Evolutionary conservation across 2,329 filamentous ascomycete species (phyloP).

Genomic region (Ophiostoma ulmi): DNA sequence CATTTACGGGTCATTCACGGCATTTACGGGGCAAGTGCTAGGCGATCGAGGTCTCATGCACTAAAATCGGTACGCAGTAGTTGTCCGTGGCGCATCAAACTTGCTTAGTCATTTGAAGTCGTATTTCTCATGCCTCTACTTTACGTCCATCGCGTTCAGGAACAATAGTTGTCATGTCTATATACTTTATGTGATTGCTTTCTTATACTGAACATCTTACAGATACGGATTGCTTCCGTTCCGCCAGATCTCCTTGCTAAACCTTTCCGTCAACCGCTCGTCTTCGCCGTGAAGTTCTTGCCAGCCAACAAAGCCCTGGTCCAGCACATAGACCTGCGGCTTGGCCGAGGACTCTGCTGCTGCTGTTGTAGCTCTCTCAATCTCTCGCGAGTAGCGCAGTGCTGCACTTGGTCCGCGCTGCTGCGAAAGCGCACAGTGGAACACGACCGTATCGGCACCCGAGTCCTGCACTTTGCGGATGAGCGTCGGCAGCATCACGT

Average conservation of each 20-base stretch:
- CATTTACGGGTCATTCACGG: too few species aligned
- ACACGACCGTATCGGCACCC: constrained; percentile 80
- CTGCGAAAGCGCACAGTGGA: constrained; percentile 91
- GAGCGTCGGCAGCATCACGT: constrained; percentile 75
- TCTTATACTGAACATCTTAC: not conserved
- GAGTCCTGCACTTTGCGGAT: constrained; percentile 70
- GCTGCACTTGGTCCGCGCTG: constrained; percentile 84
- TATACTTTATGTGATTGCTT: not conserved
- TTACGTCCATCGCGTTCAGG: not conserved
- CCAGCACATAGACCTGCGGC: constrained; percentile 63
- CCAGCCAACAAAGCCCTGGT: constrained; percentile 83
- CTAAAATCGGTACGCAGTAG: not conserved
- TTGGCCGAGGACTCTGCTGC: constrained; percentile 24
- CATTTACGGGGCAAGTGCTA: not conserved
- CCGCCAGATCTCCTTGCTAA: constrained; percentile 71
- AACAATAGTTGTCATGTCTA: too few species aligned
- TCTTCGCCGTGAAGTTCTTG: constrained; percentile 79
- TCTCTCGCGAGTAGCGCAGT: constrained; percentile 69
- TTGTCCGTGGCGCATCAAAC: not conserved
- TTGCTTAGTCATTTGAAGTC: not conserved
- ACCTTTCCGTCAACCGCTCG: constrained; percentile 74
- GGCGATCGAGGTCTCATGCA: not conserved
- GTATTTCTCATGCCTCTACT: not conserved
- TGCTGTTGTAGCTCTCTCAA: constrained; percentile 29
- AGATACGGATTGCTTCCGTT: not conserved